phyloP scores from a whole-genome alignment of 768 basidiomycete genomes.

The Lactifluus echinatus region DNA sequence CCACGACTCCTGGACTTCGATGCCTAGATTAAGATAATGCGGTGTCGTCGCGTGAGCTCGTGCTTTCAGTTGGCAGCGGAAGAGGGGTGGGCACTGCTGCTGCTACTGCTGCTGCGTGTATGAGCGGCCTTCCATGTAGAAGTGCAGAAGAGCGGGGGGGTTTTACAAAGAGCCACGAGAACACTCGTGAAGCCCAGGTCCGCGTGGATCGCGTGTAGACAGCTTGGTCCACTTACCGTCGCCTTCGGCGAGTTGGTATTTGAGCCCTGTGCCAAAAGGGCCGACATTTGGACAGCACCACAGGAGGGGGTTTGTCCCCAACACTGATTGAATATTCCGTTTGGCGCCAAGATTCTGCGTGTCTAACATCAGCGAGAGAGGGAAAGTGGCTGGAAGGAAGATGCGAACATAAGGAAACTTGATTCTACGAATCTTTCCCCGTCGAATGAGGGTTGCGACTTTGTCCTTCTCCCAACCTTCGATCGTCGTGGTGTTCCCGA shows the following conservation, averaged over 20 bases:
- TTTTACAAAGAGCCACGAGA: not conserved
- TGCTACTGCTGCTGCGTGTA: not conserved
- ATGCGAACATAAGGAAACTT: slow-evolving; percentile 81
- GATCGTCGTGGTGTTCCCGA: slow-evolving; percentile 87
- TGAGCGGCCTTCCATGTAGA: slow-evolving; percentile 1
- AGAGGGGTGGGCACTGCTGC: not conserved
- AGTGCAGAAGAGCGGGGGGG: not conserved
- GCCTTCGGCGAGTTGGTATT: slow-evolving; percentile 59
- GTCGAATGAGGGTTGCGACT: slow-evolving; percentile 71
- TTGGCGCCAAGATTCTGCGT: slow-evolving; percentile 70
- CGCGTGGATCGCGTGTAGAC: slow-evolving; percentile 1
- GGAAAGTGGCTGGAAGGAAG: slow-evolving; percentile 23
- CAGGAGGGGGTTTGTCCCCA: slow-evolving; percentile 63
- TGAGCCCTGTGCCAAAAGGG: slow-evolving; percentile 63
- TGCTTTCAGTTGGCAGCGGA: not conserved
- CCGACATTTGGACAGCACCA: slow-evolving; percentile 76
- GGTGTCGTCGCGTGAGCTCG: not conserved
- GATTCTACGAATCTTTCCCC: slow-evolving; percentile 82
- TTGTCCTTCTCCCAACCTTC: slow-evolving; percentile 99
- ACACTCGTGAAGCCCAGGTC: not conserved
- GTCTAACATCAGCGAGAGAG: slow-evolving; percentile 9
- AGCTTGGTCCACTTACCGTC: slow-evolving; percentile 69
- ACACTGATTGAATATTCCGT: slow-evolving; percentile 65
- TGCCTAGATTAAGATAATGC: slow-evolving; percentile 1
- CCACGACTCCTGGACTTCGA: slow-evolving; percentile 36